These are phyloP conservation scores for Fusarium domesticum DNA, from an alignment of 2,329 filamentous ascomycete genomes.

Conservation along the genomic window DNA sequence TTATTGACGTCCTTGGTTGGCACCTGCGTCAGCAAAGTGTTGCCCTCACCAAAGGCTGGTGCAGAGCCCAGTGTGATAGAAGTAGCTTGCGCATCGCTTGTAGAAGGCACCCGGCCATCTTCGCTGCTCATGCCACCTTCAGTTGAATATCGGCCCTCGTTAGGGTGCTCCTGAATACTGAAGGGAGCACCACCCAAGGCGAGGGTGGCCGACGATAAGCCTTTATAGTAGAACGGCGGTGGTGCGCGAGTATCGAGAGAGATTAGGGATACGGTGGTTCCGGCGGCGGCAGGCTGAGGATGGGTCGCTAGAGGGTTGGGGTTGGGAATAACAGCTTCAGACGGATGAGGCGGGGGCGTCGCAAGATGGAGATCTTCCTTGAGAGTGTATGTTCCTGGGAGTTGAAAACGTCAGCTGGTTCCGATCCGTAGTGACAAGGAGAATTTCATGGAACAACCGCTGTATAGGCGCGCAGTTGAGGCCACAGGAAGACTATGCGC, in stretches of 20 bases:
- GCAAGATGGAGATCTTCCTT: slow-evolving; percentile 90
- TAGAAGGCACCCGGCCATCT: slow-evolving; percentile 51
- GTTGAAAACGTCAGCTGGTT: slow-evolving; percentile 15
- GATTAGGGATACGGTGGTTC: slow-evolving; percentile 79
- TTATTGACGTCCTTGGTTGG: slow-evolving; percentile 73
- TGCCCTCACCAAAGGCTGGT: slow-evolving; percentile 83
- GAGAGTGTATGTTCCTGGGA: slow-evolving; percentile 77
- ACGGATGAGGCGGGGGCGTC: slow-evolving; percentile 91
- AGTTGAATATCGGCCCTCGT: slow-evolving; percentile 57
- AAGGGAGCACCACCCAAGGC: slow-evolving; percentile 42
- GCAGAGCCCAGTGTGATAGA: slow-evolving; percentile 44
- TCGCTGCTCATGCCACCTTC: slow-evolving; percentile 59
- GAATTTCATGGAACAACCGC: background rate
- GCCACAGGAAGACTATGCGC: background rate
- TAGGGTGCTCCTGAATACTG: slow-evolving; percentile 61
- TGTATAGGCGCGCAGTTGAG: background rate
- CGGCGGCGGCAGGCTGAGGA: slow-evolving; percentile 76
- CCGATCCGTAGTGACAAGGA: background rate
- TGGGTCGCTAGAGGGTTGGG: slow-evolving; percentile 88
- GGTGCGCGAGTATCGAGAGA: slow-evolving; percentile 61
- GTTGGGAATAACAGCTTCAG: slow-evolving; percentile 81
- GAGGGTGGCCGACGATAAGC: slow-evolving; percentile 50
- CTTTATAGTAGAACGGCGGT: slow-evolving; percentile 54
- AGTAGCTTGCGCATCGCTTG: slow-evolving; percentile 47
- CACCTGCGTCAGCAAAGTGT: slow-evolving; percentile 64